phyloP scores from a whole-genome alignment of 805 yeast species.

The Ogataea pignaliae region DNA sequence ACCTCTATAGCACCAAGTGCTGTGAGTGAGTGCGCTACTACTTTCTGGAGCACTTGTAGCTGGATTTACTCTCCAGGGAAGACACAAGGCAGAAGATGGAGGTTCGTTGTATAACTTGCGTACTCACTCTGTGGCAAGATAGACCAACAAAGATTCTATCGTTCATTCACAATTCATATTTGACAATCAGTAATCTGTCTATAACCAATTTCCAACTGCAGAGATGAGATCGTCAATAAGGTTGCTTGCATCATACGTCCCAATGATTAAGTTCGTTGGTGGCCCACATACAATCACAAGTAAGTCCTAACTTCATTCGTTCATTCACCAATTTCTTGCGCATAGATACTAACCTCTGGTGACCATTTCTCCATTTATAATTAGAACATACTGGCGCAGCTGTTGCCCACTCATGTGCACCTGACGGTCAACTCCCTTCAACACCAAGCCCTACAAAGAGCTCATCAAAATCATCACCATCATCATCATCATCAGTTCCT shows the following conservation, averaged over 20 bases:
- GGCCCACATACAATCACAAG: slow-evolving; percentile 60
- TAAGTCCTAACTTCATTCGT: slow-evolving; percentile 26
- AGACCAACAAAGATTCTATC: too few species aligned
- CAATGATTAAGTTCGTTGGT: slow-evolving; percentile 83
- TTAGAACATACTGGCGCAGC: slow-evolving; percentile 14
- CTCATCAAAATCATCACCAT: slow-evolving; percentile 3
- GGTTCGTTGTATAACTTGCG: too few species aligned
- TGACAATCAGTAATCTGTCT: too few species aligned
- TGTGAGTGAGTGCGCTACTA: too few species aligned
- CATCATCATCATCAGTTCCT: slow-evolving; percentile 6
- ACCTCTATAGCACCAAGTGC: too few species aligned
- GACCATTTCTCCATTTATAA: too few species aligned
- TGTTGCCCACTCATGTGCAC: slow-evolving; percentile 36
- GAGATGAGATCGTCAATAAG: slow-evolving; percentile 29
- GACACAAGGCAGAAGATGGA: too few species aligned
- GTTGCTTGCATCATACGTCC: slow-evolving; percentile 43
- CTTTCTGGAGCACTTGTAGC: too few species aligned
- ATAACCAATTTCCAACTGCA: too few species aligned
- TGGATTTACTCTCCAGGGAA: too few species aligned
- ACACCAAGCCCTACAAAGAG: neutral
- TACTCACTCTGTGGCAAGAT: too few species aligned
- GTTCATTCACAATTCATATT: neutral
- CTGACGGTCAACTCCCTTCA: slow-evolving; percentile 29
- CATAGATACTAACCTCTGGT: neutral
- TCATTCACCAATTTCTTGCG: neutral